Evolutionary conservation across 2,329 filamentous ascomycete species (phyloP).

Genomic region (Neophaeococcomyces mojaviensis): DNA sequence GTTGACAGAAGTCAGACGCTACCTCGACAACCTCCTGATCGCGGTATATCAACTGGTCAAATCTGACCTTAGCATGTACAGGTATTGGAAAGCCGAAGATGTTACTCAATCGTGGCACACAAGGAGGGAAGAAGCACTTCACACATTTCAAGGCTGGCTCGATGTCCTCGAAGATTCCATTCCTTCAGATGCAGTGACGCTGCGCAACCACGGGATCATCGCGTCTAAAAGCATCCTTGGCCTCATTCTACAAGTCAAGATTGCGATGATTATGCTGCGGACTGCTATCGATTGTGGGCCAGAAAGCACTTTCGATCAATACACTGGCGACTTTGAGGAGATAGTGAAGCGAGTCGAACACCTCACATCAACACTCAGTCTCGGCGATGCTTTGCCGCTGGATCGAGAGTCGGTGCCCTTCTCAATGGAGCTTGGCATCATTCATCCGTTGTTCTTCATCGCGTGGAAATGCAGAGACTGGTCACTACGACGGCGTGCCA

Average conservation of each 20-base stretch:
- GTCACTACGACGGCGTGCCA: constrained; percentile 23
- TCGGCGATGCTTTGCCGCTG: constrained; percentile 16
- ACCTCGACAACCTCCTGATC: constrained; percentile 24
- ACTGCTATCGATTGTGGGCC: constrained; percentile 21
- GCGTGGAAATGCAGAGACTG: constrained; percentile 27
- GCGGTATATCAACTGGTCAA: constrained; percentile 24
- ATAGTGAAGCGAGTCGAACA: constrained; percentile 22
- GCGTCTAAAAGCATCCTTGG: constrained; percentile 20
- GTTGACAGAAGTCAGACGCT: constrained; percentile 20
- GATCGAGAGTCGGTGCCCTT: constrained; percentile 20
- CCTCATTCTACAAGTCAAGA: constrained; percentile 22
- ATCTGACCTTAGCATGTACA: constrained; percentile 22
- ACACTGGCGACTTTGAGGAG: constrained; percentile 21
- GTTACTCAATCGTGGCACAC: constrained; percentile 20
- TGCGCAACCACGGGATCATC: constrained; percentile 13
- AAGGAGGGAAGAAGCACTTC: constrained; percentile 17
- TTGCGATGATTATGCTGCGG: constrained; percentile 23
- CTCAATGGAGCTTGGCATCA: constrained; percentile 27
- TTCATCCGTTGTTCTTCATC: constrained; percentile 29
- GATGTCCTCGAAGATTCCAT: constrained; percentile 22
- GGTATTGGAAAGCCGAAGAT: constrained; percentile 18
- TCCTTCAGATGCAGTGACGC: constrained; percentile 7
- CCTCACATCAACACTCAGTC: constrained; percentile 16
- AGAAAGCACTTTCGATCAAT: constrained; percentile 21
- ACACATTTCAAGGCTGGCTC: constrained; percentile 22